Percentiles rank a stretch among this genome's conserved stretches.
Conservation (phyloP, 805 yeast genomes). For the Wickerhamiella parazyma region DNA sequence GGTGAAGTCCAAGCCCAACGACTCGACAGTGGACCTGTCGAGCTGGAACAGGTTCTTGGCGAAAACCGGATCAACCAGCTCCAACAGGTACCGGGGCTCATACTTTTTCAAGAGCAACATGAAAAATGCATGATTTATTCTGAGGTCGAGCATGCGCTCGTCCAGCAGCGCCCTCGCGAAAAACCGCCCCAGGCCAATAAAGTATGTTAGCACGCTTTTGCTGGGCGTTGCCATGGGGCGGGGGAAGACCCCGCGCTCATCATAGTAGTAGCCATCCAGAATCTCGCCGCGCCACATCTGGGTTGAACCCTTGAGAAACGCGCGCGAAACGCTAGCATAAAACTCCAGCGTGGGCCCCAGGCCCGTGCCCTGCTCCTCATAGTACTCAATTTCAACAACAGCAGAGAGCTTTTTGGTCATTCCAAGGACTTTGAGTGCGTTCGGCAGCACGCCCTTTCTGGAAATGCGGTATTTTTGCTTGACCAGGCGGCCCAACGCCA, state of each 20-base stretch:
- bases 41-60: conserved; percentile 13
- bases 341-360: conserved; percentile 93
- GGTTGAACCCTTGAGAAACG: conserved; percentile 45
- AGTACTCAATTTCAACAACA: conserved; percentile 72
- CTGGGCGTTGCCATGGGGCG: conserved; percentile 32
- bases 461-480: conserved; percentile 71
- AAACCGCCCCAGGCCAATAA: conserved; percentile 63
- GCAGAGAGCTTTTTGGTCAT: conserved; percentile 70
- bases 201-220: conserved; percentile 27
- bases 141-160: conserved; percentile 73
- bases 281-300: conserved; percentile 53
- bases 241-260: conserved; percentile 57
- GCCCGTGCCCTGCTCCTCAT: conserved; percentile 91
- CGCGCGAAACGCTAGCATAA: conserved; percentile 66
- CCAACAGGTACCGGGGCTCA: conserved; percentile 3
- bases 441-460: conserved; percentile 52
- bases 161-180: conserved; percentile 79
- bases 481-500: conserved; percentile 50
- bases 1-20: conserved; percentile 48
- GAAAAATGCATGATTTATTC: conserved; percentile 61
- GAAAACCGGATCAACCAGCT: conserved; percentile 15
- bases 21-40: conserved; percentile 31
- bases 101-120: conserved; percentile 34
- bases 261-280: conserved; percentile 28
- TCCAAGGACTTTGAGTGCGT: conserved; percentile 67